A percentile compares a stretch with the other conserved stretches of the same genome.
These are phyloP conservation scores for Trichosporon ovoides DNA, from an alignment of 1,284 basidiomycete species.

Conservation along the genomic window DNA sequence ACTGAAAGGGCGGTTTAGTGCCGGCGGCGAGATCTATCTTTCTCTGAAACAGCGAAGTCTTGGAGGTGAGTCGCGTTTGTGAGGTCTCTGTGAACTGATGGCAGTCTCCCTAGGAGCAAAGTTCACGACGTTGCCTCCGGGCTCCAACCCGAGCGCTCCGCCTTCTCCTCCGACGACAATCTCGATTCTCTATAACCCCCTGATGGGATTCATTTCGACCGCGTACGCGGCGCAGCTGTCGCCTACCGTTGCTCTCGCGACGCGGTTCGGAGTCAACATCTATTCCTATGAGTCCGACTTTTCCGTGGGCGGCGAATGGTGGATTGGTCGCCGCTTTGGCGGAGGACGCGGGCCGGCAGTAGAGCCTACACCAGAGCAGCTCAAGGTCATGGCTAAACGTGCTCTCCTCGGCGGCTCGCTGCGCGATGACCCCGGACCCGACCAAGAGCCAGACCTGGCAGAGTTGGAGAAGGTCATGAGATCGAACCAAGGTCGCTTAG, in stretches of 20 bases:
- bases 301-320: constrained; percentile 91
- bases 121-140: constrained; percentile 58
- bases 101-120: constrained; percentile 86
- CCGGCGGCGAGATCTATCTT: constrained; percentile 90
- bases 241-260: constrained; percentile 77
- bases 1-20: constrained; percentile 78
- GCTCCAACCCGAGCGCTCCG: constrained; percentile 52
- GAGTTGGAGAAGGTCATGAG: constrained; percentile 9
- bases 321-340: constrained; percentile 58
- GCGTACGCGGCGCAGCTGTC: constrained; percentile 87
- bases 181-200: constrained; percentile 90
- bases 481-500: background rate
- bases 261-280: constrained; percentile 92
- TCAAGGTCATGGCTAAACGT: constrained; percentile 10
- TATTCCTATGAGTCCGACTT: constrained; percentile 96
- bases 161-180: constrained; percentile 77
- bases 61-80: constrained; percentile 62
- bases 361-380: constrained; percentile 15
- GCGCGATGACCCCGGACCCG: constrained; percentile 12
- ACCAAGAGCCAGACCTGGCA: constrained; percentile 5
- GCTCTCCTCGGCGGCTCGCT: constrained; percentile 13
- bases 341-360: constrained; percentile 6
- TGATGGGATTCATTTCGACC: constrained; percentile 87
- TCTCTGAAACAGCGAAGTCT: constrained; percentile 88
- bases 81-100: background rate